These are phyloP conservation scores for Arachnopeziza araneosa DNA, from an alignment of 2,329 filamentous ascomycete species.

Conservation along the genomic window DNA sequence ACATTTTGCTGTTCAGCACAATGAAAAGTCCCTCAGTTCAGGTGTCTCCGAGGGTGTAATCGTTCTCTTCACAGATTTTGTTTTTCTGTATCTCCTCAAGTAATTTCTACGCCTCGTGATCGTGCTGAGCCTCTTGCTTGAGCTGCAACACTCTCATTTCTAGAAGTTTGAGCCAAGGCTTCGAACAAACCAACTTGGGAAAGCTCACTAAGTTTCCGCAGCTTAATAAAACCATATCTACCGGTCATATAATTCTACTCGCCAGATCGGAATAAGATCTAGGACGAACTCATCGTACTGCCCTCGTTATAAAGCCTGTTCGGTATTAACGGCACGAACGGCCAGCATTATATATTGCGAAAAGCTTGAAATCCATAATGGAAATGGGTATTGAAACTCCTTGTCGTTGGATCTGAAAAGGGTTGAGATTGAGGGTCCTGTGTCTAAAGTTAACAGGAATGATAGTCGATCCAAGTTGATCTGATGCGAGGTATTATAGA, in stretches of 20 bases:
- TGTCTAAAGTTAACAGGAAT: too few species aligned
- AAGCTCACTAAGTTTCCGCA: neutral
- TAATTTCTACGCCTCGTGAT: too few species aligned
- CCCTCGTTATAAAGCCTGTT: neutral
- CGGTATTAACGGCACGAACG: neutral
- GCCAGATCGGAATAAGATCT: neutral
- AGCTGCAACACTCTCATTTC: too few species aligned
- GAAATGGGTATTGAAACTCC: neutral
- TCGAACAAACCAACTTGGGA: neutral
- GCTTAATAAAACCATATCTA: neutral
- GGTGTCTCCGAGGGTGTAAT: too few species aligned
- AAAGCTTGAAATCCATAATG: neutral
- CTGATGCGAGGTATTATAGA: too few species aligned
- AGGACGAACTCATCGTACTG: neutral
- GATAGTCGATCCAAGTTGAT: too few species aligned
- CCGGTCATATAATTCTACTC: neutral
- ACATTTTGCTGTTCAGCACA: too few species aligned
- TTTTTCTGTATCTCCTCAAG: too few species aligned
- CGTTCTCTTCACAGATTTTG: too few species aligned
- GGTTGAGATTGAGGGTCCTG: neutral
- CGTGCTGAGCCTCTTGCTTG: too few species aligned
- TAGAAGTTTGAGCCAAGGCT: too few species aligned
- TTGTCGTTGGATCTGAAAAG: neutral
- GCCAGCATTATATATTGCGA: neutral
- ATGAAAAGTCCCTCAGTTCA: too few species aligned